A percentile compares a stretch with the other conserved stretches of the same genome.
Conservation (phyloP, 371 early-diverging fungal species). For the Scutellospora calospora region DNA sequence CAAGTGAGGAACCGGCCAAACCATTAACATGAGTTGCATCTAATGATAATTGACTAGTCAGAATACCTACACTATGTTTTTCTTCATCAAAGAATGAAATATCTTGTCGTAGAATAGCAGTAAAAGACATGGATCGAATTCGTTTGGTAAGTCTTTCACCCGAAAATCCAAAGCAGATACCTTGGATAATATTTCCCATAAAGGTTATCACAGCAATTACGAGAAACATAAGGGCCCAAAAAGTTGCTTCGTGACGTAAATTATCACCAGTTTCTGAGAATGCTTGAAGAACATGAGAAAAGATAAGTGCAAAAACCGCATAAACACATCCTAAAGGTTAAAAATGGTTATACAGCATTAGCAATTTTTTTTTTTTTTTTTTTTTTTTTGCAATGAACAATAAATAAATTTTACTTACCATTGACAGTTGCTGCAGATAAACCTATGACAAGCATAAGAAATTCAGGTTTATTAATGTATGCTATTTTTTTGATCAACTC, state of each 20-base stretch:
- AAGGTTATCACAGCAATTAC: conserved; percentile 66
- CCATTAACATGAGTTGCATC: conserved; percentile 76
- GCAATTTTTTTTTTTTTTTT: not conserved
- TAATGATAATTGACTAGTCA: conserved; percentile 85
- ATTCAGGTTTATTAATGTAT: conserved; percentile 47
- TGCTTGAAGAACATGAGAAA: conserved; percentile 60
- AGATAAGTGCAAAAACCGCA: conserved; percentile 66
- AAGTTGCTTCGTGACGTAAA: conserved; percentile 63
- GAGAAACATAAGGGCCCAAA: conserved; percentile 82
- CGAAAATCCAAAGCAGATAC: conserved; percentile 57
- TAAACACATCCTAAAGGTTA: too few species aligned
- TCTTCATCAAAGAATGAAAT: conserved; percentile 88
- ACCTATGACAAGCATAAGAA: conserved; percentile 44
- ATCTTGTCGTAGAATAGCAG: conserved; percentile 78
- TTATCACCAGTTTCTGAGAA: conserved; percentile 49
- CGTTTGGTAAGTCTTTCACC: conserved; percentile 70
- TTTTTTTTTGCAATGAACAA: too few species aligned
- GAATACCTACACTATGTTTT: conserved; percentile 80
- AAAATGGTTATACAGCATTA: too few species aligned
- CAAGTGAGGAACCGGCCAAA: conserved; percentile 51
- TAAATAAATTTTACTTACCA: too few species aligned
- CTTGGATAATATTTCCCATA: conserved; percentile 56
- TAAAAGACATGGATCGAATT: conserved; percentile 66
- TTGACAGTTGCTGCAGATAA: conserved; percentile 46
- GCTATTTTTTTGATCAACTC: conserved; percentile 45